Percentiles rank a stretch among this genome's conserved stretches.
Evolutionary conservation across 768 basidiomycete species (phyloP).

Genomic region (Rhizopogon salebrosus): DNA sequence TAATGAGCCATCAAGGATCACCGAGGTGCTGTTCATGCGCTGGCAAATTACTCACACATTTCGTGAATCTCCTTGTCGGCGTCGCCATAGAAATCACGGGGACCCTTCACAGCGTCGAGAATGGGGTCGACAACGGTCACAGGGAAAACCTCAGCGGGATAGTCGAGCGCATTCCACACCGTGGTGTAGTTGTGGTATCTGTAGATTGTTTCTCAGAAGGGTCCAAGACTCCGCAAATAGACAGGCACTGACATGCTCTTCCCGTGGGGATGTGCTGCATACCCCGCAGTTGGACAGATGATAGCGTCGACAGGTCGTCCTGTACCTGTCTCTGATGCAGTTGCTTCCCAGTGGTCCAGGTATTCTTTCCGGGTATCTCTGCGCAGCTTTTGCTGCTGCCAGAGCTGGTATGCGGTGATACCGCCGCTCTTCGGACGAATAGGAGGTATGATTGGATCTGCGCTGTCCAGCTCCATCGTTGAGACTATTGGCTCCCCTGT

Average conservation of each 20-base stretch:
- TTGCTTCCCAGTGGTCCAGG: slow-evolving; percentile 58
- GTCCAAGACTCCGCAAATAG: neutral
- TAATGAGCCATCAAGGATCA: slow-evolving; percentile 1
- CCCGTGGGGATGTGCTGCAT: slow-evolving; percentile 61
- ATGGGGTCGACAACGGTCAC: slow-evolving; percentile 53
- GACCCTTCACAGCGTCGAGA: slow-evolving; percentile 43
- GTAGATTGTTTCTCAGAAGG: slow-evolving; percentile 7
- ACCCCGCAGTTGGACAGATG: slow-evolving; percentile 58
- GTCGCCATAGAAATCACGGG: slow-evolving; percentile 41
- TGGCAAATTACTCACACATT: slow-evolving; percentile 41
- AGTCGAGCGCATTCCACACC: slow-evolving; percentile 65
- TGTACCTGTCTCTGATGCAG: slow-evolving; percentile 47
- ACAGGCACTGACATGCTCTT: slow-evolving; percentile 36
- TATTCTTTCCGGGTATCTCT: slow-evolving; percentile 49
- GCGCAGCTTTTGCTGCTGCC: slow-evolving; percentile 53
- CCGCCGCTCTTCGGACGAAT: slow-evolving; percentile 20
- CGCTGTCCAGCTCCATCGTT: slow-evolving; percentile 37
- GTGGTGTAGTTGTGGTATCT: slow-evolving; percentile 52
- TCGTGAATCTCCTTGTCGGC: slow-evolving; percentile 47
- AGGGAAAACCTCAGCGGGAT: slow-evolving; percentile 54
- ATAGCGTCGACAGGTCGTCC: slow-evolving; percentile 74
- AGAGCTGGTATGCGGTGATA: slow-evolving; percentile 56
- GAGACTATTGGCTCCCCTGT: slow-evolving; percentile 52
- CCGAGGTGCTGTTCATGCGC: neutral
- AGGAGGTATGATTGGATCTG: slow-evolving; percentile 13